Conservation (phyloP, 225 moss, liverwort and hornwort species). For the Pseudoscleropodium purum region DNA sequence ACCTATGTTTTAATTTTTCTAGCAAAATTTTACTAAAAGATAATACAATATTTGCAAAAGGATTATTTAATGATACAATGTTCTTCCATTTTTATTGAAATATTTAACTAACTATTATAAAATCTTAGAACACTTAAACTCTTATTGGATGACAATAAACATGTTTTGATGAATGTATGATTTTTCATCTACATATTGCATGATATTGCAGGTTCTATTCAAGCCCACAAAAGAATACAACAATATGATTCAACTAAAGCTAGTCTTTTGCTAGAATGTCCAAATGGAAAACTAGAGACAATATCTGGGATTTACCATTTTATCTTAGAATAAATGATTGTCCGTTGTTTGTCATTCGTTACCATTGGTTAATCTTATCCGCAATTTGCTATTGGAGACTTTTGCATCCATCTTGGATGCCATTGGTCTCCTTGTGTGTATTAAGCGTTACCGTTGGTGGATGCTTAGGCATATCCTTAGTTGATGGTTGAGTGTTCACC, state of each 20-base stretch:
- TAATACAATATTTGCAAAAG: background rate
- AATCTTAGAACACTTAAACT: background rate
- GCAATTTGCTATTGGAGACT: background rate
- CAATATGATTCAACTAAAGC: accelerated
- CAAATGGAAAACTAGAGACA: accelerated
- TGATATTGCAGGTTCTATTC: background rate
- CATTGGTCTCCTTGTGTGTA: background rate
- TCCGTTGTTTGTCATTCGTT: accelerated
- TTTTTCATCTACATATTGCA: background rate
- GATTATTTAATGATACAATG: accelerated
- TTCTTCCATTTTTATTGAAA: background rate
- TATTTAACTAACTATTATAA: accelerated
- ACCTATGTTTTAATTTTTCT: background rate
- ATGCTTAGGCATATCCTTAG: background rate
- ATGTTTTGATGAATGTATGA: background rate
- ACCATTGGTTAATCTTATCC: background rate
- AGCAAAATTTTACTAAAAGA: background rate
- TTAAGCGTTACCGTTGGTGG: background rate
- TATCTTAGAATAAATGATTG: accelerated
- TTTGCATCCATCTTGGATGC: background rate
- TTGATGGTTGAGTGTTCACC: too few relatives aligned
- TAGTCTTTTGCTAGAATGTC: background rate
- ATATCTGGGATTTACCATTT: accelerated
- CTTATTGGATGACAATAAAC: background rate
- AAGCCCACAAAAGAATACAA: background rate